Base-by-base conservation (phyloP, 2,329 filamentous ascomycete species). In the Pezicula carpinea region DNA sequence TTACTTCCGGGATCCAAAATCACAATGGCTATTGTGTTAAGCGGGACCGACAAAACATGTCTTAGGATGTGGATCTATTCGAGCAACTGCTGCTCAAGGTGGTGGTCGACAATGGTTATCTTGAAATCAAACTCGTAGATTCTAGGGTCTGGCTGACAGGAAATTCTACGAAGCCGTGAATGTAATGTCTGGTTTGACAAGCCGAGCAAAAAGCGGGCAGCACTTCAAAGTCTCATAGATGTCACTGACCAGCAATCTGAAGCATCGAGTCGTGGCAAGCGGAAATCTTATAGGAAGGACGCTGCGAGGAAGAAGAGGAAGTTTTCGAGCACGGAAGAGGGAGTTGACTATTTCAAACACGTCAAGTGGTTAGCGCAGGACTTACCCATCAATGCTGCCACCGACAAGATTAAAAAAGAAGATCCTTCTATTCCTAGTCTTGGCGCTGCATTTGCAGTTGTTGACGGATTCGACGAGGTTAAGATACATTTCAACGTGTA, bases 151-250 rank as follows among this genome's bases (percentile, higher is more conserved):
- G 21, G 17, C 38, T 22, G 22, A 23, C 4, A 40, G 18, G 18
- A 21, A 5, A 14, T 14, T 19, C 22, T 23, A 23, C n/a, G n/a
- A 14, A 41, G 39, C 14, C 22, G 36, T 33, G 33, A 34, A 39
- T 47, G 46, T 29, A 39, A 41, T 31, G 39, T 50, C 44, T 44
- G 35, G 21, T 44, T 40, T 42, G 13, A 46, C 18, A 41, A 41
- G 3, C 29, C 39, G 11, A 7, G 19, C 22, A 41, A 41, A 14
- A 41, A 31, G 21, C 4, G 39, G 29, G 29, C n/a, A 18, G 2
- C 5, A n/a, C 23, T 31, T 41, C 39, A 31, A 31, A 21, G 29
- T 31, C 7, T 31, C 7, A 15, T 18, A 41, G 22, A 41, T 13
- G 11, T 14, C 17, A 31, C 29, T 13, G 18, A 18, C 18, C 19